Conservation (phyloP, 2,329 filamentous ascomycete genomes). For the Hypocrella siamensis region DNA sequence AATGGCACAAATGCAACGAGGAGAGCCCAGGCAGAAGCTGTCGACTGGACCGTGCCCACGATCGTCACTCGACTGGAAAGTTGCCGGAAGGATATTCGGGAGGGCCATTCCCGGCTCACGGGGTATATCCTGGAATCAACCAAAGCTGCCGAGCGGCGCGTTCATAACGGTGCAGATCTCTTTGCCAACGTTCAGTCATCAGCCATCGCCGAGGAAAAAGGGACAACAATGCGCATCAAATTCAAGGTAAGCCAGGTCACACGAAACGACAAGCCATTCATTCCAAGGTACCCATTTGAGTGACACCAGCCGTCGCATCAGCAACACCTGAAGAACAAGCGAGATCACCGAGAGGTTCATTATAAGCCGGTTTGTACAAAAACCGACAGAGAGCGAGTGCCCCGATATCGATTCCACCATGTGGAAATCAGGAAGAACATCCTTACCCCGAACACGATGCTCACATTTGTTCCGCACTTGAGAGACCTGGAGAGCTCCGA, state of each 20-base stretch:
- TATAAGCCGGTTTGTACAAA: conserved; percentile 29
- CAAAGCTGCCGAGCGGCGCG: conserved; percentile 21
- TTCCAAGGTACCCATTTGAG: too few relatives aligned
- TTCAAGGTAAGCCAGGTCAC: conserved; percentile 25
- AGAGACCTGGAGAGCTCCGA: conserved; percentile 41
- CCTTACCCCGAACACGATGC: conserved; percentile 41
- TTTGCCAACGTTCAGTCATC: conserved; percentile 28
- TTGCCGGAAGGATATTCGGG: conserved; percentile 26
- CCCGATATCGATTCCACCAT: conserved; percentile 43
- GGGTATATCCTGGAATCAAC: conserved; percentile 29
- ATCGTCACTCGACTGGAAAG: conserved; percentile 24
- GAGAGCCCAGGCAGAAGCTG: conserved; percentile 9
- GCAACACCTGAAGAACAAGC: conserved; percentile 28
- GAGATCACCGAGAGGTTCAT: conserved; percentile 25
- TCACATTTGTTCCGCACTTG: conserved; percentile 44
- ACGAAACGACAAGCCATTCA: neutral
- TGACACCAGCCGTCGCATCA: too few relatives aligned
- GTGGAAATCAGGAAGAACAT: conserved; percentile 44
- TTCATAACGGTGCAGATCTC: conserved; percentile 27
- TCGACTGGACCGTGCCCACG: conserved; percentile 26
- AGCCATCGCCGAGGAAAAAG: conserved; percentile 18
- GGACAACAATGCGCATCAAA: conserved; percentile 30
- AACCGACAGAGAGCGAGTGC: conserved; percentile 34
- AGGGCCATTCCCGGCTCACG: conserved; percentile 28
- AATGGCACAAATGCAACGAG: conserved; percentile 6